Evolutionary conservation across 2,329 filamentous ascomycete genomes (phyloP), one percentile per base, ranked within the genome.

Genomic region (Lachnellula arida): DNA sequence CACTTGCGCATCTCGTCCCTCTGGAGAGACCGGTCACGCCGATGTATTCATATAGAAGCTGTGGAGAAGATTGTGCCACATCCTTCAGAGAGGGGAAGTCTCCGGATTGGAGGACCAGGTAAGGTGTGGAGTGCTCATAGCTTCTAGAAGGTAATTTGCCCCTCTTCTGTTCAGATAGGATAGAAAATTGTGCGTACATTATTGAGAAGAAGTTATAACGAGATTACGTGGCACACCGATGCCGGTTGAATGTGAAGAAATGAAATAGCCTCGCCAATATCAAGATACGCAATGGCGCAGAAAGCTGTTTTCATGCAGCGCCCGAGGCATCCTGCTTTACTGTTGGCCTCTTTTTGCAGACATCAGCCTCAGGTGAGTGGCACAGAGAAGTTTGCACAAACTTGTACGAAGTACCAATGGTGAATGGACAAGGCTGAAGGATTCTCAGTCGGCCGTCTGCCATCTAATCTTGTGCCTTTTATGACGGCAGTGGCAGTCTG

Each of bases 371-470:
- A 2, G 9, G 9, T 11, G 3, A 32, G 44, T 28, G 23, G 23
- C 15, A 25, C 23, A 23, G 9, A 23, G 44, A 28, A 32, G 44
- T 47, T 28, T 76, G 75, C 23, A 28, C 7, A 28, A 8, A 15
- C 44, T 22, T 47, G 6, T 12, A 8, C 3, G 7, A 1, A 4
- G 22, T 23, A 23, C 3, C 22, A 23, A 23, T 5, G 22, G 22
- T 23, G 22, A 37, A 22, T 15, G 8, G 47, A 43, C 39, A 51
- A 51, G 49, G 49, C 49, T 51, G 49, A 51, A 43, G 49, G 49
- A 51, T 42, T 28, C 39, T 9, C 5, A 42, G 49, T 34, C 35
- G n/a, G 35, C 19, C 22, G 39, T 28, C 35, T 19, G 34, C 15
- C 28, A 12, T 40, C n/a, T 22, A 4, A 50, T 12, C 9, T 19